Percentiles rank a stretch among this genome's conserved stretches.
These are phyloP conservation scores for Gamarada debralockiae DNA, from an alignment of 495 filamentous ascomycete species.

Conservation along the genomic window DNA sequence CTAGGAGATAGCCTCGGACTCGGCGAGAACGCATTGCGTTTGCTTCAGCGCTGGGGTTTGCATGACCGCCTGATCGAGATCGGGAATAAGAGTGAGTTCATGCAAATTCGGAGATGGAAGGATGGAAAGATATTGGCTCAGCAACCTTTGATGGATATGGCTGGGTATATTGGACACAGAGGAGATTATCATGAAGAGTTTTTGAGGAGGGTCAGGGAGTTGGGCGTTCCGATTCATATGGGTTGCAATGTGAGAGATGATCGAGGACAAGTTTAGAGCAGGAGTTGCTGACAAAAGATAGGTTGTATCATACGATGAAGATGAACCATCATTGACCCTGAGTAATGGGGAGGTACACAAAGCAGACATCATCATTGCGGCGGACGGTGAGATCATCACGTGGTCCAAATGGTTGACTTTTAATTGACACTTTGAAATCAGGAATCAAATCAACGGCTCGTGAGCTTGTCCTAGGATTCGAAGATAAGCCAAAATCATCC, in stretches of 20 bases:
- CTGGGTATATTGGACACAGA: conserved; percentile 48
- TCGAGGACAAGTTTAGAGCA: not conserved
- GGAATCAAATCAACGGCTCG: conserved; percentile 44
- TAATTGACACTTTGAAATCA: conserved; percentile 30
- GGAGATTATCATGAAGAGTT: conserved; percentile 51
- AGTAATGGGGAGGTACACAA: conserved; percentile 23
- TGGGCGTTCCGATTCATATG: conserved; percentile 46
- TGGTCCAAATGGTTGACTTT: too few species aligned
- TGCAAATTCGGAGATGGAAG: conserved; percentile 48
- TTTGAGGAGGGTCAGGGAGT: conserved; percentile 41
- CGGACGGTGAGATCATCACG: conserved; percentile 23
- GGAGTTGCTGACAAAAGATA: not conserved
- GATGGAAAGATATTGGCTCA: conserved; percentile 48
- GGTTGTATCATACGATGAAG: conserved; percentile 42
- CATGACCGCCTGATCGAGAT: conserved; percentile 41
- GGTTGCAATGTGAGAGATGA: conserved; percentile 25
- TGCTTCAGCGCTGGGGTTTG: conserved; percentile 47
- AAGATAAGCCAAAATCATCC: conserved; percentile 41
- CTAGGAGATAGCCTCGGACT: conserved; percentile 49
- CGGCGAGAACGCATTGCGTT: conserved; percentile 47
- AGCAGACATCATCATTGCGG: conserved; percentile 36
- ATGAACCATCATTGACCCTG: conserved; percentile 29
- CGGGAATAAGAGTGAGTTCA: conserved; percentile 49
- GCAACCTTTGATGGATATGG: conserved; percentile 55
- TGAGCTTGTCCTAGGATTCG: conserved; percentile 41